Evolutionary conservation across 805 yeast genomes (phyloP).

Genomic region (Candida awuae): DNA sequence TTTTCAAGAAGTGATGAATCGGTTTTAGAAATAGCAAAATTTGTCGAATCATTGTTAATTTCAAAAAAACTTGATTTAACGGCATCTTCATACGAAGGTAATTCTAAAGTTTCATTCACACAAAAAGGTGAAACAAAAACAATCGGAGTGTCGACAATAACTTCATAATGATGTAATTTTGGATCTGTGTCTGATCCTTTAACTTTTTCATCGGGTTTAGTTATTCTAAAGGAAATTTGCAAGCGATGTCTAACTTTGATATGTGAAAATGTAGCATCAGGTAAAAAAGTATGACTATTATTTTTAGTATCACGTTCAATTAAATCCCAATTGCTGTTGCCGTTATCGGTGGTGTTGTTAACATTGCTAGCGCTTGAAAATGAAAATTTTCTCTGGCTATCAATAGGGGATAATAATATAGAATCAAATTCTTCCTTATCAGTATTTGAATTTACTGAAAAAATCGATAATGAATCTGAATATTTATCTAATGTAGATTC

Average conservation of each 20-base stretch:
- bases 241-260: slow-evolving; percentile 58
- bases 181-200: slow-evolving; percentile 24
- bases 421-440: slow-evolving; percentile 16
- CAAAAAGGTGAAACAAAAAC: slow-evolving; percentile 40
- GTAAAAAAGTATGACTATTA: slow-evolving; percentile 33
- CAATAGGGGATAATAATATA: slow-evolving; percentile 2
- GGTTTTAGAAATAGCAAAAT: slow-evolving; percentile 8
- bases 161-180: slow-evolving; percentile 68
- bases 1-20: slow-evolving; percentile 1
- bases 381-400: slow-evolving; percentile 14
- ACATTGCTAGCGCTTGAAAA: slow-evolving; percentile 4
- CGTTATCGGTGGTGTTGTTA: background rate
- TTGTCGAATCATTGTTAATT: slow-evolving; percentile 3
- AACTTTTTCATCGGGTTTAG: slow-evolving; percentile 46
- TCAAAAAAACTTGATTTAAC: slow-evolving; percentile 19
- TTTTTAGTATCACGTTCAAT: background rate
- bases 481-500: slow-evolving; percentile 10
- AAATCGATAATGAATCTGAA: slow-evolving; percentile 20
- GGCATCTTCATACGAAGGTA: slow-evolving; percentile 34
- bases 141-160: slow-evolving; percentile 71
- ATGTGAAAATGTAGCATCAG: slow-evolving; percentile 58
- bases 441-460: slow-evolving; percentile 22
- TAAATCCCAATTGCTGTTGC: slow-evolving; percentile 4
- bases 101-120: slow-evolving; percentile 27
- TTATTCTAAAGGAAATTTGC: slow-evolving; percentile 62